phyloP scores from a whole-genome alignment of 2,329 filamentous ascomycete genomes.

The Gremmenia infestans region DNA sequence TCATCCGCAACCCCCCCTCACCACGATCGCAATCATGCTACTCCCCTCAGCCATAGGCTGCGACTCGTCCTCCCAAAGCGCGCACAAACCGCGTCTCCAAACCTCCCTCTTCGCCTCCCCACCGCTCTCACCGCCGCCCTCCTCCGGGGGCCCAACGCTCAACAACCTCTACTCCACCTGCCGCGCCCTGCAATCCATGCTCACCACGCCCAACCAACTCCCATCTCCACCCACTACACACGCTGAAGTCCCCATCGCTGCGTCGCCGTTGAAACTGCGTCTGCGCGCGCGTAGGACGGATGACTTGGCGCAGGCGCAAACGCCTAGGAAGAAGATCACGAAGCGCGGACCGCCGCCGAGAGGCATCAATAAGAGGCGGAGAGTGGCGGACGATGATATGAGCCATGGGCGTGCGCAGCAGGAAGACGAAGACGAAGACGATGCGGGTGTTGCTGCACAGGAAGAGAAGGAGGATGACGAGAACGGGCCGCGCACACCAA shows the following conservation, averaged over 20 bases:
- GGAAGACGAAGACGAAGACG: constrained; percentile 26
- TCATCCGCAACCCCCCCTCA: not conserved
- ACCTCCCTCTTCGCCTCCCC: constrained; percentile 51
- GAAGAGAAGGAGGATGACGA: constrained; percentile 16
- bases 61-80: constrained; percentile 41
- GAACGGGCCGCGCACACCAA: constrained; percentile 45
- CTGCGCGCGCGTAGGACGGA: constrained; percentile 43
- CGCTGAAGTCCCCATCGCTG: constrained; percentile 18
- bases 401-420: constrained; percentile 37
- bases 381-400: constrained; percentile 42
- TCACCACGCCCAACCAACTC: constrained; percentile 43
- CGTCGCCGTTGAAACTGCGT: constrained; percentile 46
- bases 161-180: constrained; percentile 55
- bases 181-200: constrained; percentile 56
- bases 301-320: constrained; percentile 1
- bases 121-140: constrained; percentile 44
- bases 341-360: constrained; percentile 44
- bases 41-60: constrained; percentile 55
- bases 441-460: no score
- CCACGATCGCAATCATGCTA: constrained; percentile 41
- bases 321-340: constrained; percentile 39
- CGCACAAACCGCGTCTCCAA: constrained; percentile 36
- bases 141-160: constrained; percentile 42
- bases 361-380: constrained; percentile 49
- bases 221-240: constrained; percentile 50